These are phyloP conservation scores for Quercus mongolica DNA, from an alignment of 306 rosid species.

Conservation along the genomic window DNA sequence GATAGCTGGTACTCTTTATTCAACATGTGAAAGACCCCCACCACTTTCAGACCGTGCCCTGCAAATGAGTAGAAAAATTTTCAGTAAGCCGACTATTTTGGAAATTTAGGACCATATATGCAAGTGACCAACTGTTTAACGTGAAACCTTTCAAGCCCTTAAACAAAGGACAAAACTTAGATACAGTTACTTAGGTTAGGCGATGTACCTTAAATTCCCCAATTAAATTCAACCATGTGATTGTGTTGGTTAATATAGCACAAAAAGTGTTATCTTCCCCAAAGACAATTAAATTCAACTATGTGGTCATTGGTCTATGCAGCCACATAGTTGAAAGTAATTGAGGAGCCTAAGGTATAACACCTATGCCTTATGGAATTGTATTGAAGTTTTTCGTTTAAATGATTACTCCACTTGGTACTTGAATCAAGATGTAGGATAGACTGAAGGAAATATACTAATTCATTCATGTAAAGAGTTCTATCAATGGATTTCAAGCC, in stretches of 20 bases:
- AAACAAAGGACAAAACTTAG: not conserved
- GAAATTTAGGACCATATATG: not conserved
- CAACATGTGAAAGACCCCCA: constrained; percentile 81
- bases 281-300: too few relatives aligned
- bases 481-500: not conserved
- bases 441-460: not conserved
- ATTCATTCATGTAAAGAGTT: not conserved
- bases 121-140: not conserved
- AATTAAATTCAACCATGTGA: too few relatives aligned
- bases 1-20: constrained; percentile 32
- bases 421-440: not conserved
- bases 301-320: too few relatives aligned
- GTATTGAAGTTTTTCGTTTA: too few relatives aligned
- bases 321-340: too few relatives aligned
- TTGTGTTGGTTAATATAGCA: too few relatives aligned
- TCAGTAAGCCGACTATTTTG: not conserved
- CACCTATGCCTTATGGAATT: too few relatives aligned
- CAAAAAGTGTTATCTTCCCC: too few relatives aligned
- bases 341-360: too few relatives aligned
- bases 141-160: not conserved
- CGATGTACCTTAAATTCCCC: too few relatives aligned
- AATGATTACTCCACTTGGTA: not conserved
- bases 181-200: too few relatives aligned
- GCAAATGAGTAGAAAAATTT: constrained; percentile 13
- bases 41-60: constrained; percentile 83